phyloP scores from a whole-genome alignment of 129 eudicot genomes.

The Pseudognaphalium luteoalbum region DNA sequence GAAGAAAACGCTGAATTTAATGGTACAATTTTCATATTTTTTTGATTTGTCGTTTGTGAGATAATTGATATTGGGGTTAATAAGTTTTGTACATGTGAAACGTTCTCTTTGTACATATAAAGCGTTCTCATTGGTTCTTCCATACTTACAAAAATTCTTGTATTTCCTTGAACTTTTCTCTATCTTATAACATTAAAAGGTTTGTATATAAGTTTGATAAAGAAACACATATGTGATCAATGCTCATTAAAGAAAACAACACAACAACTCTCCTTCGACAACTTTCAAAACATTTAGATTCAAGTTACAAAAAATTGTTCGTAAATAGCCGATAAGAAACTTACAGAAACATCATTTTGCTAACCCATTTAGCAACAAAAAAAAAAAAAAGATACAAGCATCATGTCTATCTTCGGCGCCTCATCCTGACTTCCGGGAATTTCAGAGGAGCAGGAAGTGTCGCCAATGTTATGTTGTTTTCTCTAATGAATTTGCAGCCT shows the following conservation, averaged over 20 bases:
- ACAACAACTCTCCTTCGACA: not conserved
- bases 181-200: too few species aligned
- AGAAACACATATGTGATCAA: not conserved
- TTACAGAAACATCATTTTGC: not conserved
- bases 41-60: too few species aligned
- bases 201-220: too few species aligned
- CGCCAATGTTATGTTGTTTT: slow-evolving; percentile 40
- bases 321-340: slow-evolving; percentile 7
- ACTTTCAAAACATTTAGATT: not conserved
- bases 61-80: too few species aligned
- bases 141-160: too few species aligned
- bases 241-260: slow-evolving; percentile 7
- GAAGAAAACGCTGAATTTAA: too few species aligned
- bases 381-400: not conserved
- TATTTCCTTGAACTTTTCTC: too few species aligned
- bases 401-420: slow-evolving; percentile 44
- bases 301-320: slow-evolving; percentile 3
- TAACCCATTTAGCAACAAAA: not conserved
- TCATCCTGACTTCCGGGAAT: slow-evolving; percentile 46
- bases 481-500: slow-evolving; percentile 64
- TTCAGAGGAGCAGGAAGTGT: slow-evolving; percentile 69
- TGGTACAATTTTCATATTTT: too few species aligned
- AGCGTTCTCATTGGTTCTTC: too few species aligned
- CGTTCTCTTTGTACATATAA: too few species aligned
- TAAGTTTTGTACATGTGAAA: too few species aligned